phyloP scores from a whole-genome alignment of 1,284 basidiomycete genomes.

The Stereum hirsutum region DNA sequence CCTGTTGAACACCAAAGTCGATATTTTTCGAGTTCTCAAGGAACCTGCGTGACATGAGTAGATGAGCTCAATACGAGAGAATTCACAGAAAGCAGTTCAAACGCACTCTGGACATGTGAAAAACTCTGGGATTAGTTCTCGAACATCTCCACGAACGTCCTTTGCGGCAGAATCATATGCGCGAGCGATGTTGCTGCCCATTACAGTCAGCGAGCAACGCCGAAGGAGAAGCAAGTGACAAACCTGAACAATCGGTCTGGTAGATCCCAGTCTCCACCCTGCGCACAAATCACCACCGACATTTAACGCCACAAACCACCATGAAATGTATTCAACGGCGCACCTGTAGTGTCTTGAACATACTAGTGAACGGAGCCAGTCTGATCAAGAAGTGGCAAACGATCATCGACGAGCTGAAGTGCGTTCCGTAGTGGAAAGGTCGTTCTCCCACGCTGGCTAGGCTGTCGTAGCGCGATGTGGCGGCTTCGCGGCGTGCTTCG shows the following conservation, averaged over 20 bases:
- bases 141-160: conserved; percentile 87
- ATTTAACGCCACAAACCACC: conserved; percentile 1
- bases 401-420: conserved; percentile 96
- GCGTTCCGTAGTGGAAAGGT: conserved; percentile 92
- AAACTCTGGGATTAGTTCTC: conserved; percentile 93
- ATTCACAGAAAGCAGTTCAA: neutral
- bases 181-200: conserved; percentile 55
- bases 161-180: conserved; percentile 82
- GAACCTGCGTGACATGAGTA: conserved; percentile 36
- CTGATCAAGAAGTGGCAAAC: conserved; percentile 94
- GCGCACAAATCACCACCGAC: neutral
- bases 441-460: conserved; percentile 76
- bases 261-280: conserved; percentile 94
- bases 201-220: neutral
- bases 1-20: conserved; percentile 82
- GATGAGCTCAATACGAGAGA: neutral
- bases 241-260: conserved; percentile 87
- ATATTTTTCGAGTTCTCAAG: conserved; percentile 66
- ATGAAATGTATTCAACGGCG: conserved; percentile 6
- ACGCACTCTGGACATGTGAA: conserved; percentile 70
- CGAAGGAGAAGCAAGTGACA: conserved; percentile 8
- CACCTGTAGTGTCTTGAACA: conserved; percentile 84
- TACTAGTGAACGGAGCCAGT: conserved; percentile 83
- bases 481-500: conserved; percentile 61
- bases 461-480: conserved; percentile 67